Base-by-base conservation (phyloP, 192 early-diverging fungal genomes). In the Rhizoclosmatium globosum region DNA sequence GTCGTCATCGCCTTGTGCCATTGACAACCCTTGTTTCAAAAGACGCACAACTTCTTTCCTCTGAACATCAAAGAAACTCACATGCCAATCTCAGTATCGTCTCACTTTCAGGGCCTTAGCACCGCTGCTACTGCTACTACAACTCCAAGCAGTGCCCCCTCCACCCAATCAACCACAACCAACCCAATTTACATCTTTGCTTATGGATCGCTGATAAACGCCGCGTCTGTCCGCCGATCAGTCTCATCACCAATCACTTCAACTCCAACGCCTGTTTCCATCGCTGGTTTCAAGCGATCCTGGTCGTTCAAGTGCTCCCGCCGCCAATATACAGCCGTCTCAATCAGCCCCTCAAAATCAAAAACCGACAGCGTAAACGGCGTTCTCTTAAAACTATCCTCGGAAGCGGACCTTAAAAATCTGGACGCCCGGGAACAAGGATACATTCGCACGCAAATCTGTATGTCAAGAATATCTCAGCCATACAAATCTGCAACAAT, bases 181-280 rank as follows among this genome's bases (percentile, higher is more conserved):
- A 7, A 53, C 50, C 6, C 6, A 53, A 53, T 53, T 7, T 86
- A 73, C 70, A 50, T 86, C 41, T 88, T 88, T 71, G 82, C 74
- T 21, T 85, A 88, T 73, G 87, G 87, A 47, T 84, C 83, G 19
- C 81, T 88, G 56, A 86, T 88, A 76, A 84, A 88, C 72, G 73
- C 81, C 2, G 39, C 45, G 13, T 84, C 82, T 19, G 76, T 83
- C 17, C 77, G 64, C 15, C 82, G 84, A 42, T 83, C 83, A 9
- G 19, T 88, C 53, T 42, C 62, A 15, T 48, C 68, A 9, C 31
- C 47, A 7, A 9, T 11, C 19, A 23, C 19, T 44, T 13, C 4
- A 53, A 4, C 46, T 39, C n/a, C 43, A 13, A 11, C 21, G 7
- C 84, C 87, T 17, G 78, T 59, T 39, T 39, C 67, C 39, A 78